Conservation (phyloP, 163 green algal genomes). For the Chloroidium sp. region DNA sequence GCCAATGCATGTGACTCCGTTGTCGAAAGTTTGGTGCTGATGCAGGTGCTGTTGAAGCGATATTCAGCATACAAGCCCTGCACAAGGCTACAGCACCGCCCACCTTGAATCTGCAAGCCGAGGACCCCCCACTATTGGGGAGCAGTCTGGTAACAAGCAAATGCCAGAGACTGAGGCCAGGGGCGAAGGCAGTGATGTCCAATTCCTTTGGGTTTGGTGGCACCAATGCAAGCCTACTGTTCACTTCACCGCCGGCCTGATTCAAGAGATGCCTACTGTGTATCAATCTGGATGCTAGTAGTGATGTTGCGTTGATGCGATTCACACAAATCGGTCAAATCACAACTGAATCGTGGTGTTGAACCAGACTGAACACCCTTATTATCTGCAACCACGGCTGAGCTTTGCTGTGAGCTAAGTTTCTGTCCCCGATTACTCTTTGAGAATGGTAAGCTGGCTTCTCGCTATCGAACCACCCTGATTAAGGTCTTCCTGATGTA, state of each 20-base stretch:
- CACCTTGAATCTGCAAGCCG: constrained; percentile 66
- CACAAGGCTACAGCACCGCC: constrained; percentile 46
- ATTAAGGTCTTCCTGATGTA: too few relatives aligned
- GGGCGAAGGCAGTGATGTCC: constrained; percentile 47
- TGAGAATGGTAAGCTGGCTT: too few relatives aligned
- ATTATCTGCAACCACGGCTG: too few relatives aligned
- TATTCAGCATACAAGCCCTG: constrained; percentile 73
- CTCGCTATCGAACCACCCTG: too few relatives aligned
- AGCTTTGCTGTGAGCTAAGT: too few relatives aligned
- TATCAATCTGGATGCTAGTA: too few relatives aligned
- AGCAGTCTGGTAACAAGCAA: not conserved
- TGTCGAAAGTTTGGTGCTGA: not conserved
- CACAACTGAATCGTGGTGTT: too few relatives aligned
- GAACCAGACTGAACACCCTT: too few relatives aligned
- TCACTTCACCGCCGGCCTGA: constrained; percentile 12
- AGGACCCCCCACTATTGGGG: constrained; percentile 37
- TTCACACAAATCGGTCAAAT: too few relatives aligned
- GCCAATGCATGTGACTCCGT: constrained; percentile 18
- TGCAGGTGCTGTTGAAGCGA: constrained; percentile 30
- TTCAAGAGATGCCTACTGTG: too few relatives aligned
- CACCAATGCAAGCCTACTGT: constrained; percentile 77
- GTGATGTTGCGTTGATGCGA: too few relatives aligned
- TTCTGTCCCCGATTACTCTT: too few relatives aligned
- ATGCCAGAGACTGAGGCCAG: constrained; percentile 2
- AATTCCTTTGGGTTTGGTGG: constrained; percentile 97